Conservation (phyloP, 208 protist genomes). For the Acanthamoeba rhysodes region DNA sequence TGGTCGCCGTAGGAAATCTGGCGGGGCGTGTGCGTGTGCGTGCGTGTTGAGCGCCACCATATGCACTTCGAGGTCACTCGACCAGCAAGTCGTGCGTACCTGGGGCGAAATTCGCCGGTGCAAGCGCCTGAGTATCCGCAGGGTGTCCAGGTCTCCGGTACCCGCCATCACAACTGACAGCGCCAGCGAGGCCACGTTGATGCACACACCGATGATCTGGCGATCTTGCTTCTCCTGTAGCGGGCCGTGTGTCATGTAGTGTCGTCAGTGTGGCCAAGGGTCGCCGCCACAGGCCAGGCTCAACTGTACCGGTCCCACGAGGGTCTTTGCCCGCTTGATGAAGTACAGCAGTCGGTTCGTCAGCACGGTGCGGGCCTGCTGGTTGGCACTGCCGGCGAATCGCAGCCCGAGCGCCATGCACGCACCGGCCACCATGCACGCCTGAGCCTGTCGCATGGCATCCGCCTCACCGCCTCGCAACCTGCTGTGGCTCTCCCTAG, state of each 20-base stretch:
- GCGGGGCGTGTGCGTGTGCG: not conserved
- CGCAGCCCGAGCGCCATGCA: slow-evolving; percentile 87
- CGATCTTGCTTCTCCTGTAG: slow-evolving; percentile 40
- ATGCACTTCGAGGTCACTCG: not conserved
- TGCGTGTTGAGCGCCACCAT: not conserved
- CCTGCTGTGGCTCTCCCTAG: not conserved
- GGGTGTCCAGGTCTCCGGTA: slow-evolving; percentile 92
- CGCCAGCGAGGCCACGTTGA: slow-evolving; percentile 82
- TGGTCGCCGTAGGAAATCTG: slow-evolving; percentile 94
- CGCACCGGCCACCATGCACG: slow-evolving; percentile 84
- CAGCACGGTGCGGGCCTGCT: slow-evolving; percentile 75
- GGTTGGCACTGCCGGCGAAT: slow-evolving; percentile 85
- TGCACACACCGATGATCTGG: slow-evolving; percentile 83
- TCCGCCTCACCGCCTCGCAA: not conserved
- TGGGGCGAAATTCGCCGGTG: slow-evolving; percentile 81
- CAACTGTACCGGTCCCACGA: not conserved
- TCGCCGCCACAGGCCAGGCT: not conserved
- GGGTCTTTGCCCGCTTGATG: not conserved
- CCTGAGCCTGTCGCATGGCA: slow-evolving; percentile 73
- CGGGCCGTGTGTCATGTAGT: not conserved
- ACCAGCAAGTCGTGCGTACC: not conserved
- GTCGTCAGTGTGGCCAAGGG: not conserved
- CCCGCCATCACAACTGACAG: slow-evolving; percentile 94
- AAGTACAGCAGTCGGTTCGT: slow-evolving; percentile 75
- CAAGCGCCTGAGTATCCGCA: slow-evolving; percentile 91